Evolutionary conservation across 805 yeast genomes (phyloP), one percentile per base, ranked within the genome.

Genomic region (Metschnikowia kofuensis): DNA sequence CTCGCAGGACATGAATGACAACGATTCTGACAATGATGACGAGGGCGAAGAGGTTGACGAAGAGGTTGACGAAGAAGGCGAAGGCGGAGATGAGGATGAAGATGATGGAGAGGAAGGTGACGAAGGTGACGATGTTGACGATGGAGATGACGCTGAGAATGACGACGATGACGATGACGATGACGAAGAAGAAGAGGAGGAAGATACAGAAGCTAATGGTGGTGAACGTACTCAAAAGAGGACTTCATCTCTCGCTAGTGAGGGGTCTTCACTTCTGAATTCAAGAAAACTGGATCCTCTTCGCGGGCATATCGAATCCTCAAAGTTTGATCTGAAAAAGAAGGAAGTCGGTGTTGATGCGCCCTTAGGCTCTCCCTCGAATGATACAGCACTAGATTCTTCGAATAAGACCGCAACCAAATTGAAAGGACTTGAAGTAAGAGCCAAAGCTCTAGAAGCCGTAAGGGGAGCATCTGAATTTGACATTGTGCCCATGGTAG

Each of bases 401-500:
- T 21, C 21, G 21, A 21, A 21, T 4, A 21, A 21, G 21, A 21
- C 21, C 21, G 21, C 21, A 3, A 21, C 21, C 21, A 21, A 3
- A 21, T 21, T 39, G 15, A 43, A 42, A 9, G 34, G 43, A 14
- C 12, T 38, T 7, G 50, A 32, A 8, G 42, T 56, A 9, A 55
- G 60, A 34, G 62, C 62, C 42, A 55, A 61, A 31, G 58, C 75
- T 2, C 59, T 71, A 3, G 64, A 63, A 32, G 78, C 79, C 29
- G 80, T 87, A 1, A 68, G 71, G 46, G 44, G 67, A 0, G 82
- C 89, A 8, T 71, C 76, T 2, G 68, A 79, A 1, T 82, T 83
- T 56, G 95, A 87, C 49, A 82, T 92, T 2, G 74, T 80, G 35
- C 98, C 99, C 0, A 79, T 86, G 10, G 95, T 87, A 16, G 97